A percentile compares a stretch with the other conserved stretches of the same genome.
Conservation (phyloP, 805 yeast species). For the Hanseniaspora valbyensis region DNA sequence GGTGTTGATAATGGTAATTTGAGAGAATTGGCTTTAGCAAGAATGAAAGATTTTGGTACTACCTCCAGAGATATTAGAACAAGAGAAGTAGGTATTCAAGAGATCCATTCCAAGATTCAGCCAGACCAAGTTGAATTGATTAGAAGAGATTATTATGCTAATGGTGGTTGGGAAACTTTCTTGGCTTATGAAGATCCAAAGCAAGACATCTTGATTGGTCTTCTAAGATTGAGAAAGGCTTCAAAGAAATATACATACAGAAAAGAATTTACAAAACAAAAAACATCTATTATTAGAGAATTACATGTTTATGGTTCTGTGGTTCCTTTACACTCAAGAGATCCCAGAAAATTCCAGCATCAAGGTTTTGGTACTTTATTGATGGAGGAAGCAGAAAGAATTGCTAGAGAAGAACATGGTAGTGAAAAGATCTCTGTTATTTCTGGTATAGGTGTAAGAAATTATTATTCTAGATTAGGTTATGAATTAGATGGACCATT, state of each 20-base stretch:
- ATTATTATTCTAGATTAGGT: slow-evolving; percentile 86
- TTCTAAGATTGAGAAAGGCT: slow-evolving; percentile 78
- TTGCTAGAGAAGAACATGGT: slow-evolving; percentile 91
- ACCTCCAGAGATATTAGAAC: slow-evolving; percentile 93
- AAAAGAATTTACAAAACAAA: slow-evolving; percentile 73
- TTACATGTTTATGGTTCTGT: slow-evolving; percentile 95
- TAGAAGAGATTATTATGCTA: slow-evolving; percentile 91
- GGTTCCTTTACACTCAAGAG: slow-evolving; percentile 90
- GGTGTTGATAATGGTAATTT: slow-evolving; percentile 97
- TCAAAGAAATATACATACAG: slow-evolving; percentile 81
- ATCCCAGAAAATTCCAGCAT: slow-evolving; percentile 96
- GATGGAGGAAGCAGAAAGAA: slow-evolving; percentile 97
- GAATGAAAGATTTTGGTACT: slow-evolving; percentile 97
- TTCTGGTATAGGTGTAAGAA: slow-evolving; percentile 95
- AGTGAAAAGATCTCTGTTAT: slow-evolving; percentile 84
- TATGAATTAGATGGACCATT: slow-evolving; percentile 89
- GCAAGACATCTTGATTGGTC: slow-evolving; percentile 87
- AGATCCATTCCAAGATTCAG: slow-evolving; percentile 89
- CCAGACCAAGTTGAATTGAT: slow-evolving; percentile 96
- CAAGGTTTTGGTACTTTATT: slow-evolving; percentile 95
- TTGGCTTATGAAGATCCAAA: slow-evolving; percentile 92
- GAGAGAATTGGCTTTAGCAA: slow-evolving; percentile 86
- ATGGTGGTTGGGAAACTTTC: slow-evolving; percentile 98
- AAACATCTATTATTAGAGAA: slow-evolving; percentile 90
- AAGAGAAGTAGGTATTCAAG: slow-evolving; percentile 97